Conservation (phyloP, 2,329 filamentous ascomycete species). For the Penicillium glabrum region DNA sequence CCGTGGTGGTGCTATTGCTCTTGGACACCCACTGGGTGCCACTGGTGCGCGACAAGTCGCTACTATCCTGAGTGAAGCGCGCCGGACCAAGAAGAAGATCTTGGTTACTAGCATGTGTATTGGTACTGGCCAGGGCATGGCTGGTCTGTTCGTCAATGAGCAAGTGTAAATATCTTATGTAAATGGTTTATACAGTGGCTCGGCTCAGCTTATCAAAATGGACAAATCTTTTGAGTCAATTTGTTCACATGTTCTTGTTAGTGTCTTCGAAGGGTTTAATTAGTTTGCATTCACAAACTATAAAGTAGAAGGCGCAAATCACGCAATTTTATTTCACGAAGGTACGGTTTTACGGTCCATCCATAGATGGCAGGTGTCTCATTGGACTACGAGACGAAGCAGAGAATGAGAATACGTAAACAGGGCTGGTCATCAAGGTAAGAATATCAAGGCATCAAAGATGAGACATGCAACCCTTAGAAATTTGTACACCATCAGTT, state of each 20-base stretch:
- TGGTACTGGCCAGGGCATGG: conserved; percentile 67
- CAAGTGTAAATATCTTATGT: conserved; percentile 41
- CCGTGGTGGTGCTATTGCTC: conserved; percentile 86
- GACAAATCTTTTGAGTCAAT: background rate
- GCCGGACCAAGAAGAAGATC: conserved; percentile 84
- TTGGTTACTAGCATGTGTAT: conserved; percentile 89
- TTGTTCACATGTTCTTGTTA: too few species aligned
- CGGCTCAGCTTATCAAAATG: background rate
- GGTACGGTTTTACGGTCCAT: too few species aligned
- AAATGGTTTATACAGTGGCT: background rate
- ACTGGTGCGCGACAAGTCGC: conserved; percentile 89
- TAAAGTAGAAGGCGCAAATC: too few species aligned
- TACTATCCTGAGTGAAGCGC: conserved; percentile 81
- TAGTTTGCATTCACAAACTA: too few species aligned
- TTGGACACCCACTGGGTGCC: conserved; percentile 87
- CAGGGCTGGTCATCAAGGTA: background rate
- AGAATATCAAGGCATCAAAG: background rate
- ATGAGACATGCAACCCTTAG: background rate
- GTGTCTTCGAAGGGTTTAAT: too few species aligned
- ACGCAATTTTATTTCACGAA: too few species aligned
- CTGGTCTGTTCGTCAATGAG: conserved; percentile 66
- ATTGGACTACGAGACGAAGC: background rate
- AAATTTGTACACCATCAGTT: too few species aligned
- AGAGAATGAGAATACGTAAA: background rate
- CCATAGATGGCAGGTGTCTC: too few species aligned